Percentiles rank a stretch among this genome's conserved stretches.
phyloP scores from a whole-genome alignment of 1,284 basidiomycete genomes.

The Puccinia hordei region DNA sequence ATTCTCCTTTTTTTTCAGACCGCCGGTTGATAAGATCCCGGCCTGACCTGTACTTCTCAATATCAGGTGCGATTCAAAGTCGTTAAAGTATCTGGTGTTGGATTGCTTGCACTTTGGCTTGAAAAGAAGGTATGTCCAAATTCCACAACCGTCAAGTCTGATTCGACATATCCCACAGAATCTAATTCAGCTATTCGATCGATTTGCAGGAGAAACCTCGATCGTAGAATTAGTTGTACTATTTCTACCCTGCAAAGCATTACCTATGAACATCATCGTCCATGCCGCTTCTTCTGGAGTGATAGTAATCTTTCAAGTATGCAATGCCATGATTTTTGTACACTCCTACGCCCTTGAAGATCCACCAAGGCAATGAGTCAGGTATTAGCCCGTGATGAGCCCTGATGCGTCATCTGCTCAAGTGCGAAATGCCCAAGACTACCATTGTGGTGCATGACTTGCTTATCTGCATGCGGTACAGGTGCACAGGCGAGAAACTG shows the following conservation, averaged over 20 bases:
- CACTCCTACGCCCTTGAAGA: too few species aligned
- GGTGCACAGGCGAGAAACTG: too few species aligned
- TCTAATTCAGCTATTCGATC: background rate
- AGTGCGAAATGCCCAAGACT: too few species aligned
- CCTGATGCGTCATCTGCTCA: too few species aligned
- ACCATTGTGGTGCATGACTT: too few species aligned
- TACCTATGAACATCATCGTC: background rate
- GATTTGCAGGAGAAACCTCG: conserved; percentile 23
- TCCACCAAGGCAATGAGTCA: too few species aligned
- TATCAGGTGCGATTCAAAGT: conserved; percentile 92
- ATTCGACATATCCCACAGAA: too few species aligned
- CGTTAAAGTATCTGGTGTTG: conserved; percentile 98
- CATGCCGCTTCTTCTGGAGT: background rate
- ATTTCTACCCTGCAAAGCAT: background rate
- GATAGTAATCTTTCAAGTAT: conserved; percentile 1
- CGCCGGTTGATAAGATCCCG: background rate
- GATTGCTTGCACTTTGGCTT: conserved; percentile 93
- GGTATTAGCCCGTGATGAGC: too few species aligned
- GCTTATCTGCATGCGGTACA: too few species aligned
- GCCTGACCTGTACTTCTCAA: conserved; percentile 57
- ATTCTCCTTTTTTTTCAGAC: conserved; percentile 50
- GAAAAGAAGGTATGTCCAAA: conserved; percentile 80
- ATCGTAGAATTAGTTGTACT: conserved; percentile 5
- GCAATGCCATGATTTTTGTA: conserved; percentile 19
- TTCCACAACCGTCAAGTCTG: background rate